Evolutionary conservation across 139 green algal species (phyloP), one percentile per base, ranked within the genome.

Genomic region (Closterium sp.): DNA sequence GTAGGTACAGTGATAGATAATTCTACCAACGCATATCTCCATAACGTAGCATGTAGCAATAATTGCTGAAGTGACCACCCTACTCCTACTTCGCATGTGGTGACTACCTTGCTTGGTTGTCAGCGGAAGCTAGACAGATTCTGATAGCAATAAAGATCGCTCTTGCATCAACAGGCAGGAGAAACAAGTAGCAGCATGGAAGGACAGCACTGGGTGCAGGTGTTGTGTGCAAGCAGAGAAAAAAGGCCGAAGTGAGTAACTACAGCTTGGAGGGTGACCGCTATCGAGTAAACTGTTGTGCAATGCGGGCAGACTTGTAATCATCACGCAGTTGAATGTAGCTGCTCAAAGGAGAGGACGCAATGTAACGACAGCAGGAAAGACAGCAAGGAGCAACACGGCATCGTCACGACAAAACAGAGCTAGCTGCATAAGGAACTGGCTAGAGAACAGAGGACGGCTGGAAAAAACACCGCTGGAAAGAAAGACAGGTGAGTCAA

Each of bases 301-400:
- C 84, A 32, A 90, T 90, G 69, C 87, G 34, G 3, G 87, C 87
- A n/a, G 87, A 90, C 23, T 85, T 84, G 35, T 76, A 90, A 28
- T 90, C 87, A n/a, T 90, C 87, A 34, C 87, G 87, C 35, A 90
- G 23, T 90, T 90, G 87, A 90, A 90, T 90, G 35, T 90, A 90
- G 19, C 87, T 91, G 88, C 84, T 43, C 84, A 88, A 12, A 36
- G 9, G 31, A 36, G 19, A 36, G 43, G 30, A 34, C 21, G 32
- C 33, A 88, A 36, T 2, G 8, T 0, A 3, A 86, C 31, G 84
- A 10, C 84, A 35, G 10, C 32, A 36, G 31, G 43, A 25, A 16
- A 86, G 10, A 25, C 83, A 86, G 12, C 64, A 3, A 86, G n/a
- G n/a, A 86, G 0, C 30, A 86, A 88, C 25, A 43, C 4, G 12